Conservation (phyloP, 805 yeast species). For the Yarrowia bubula region DNA sequence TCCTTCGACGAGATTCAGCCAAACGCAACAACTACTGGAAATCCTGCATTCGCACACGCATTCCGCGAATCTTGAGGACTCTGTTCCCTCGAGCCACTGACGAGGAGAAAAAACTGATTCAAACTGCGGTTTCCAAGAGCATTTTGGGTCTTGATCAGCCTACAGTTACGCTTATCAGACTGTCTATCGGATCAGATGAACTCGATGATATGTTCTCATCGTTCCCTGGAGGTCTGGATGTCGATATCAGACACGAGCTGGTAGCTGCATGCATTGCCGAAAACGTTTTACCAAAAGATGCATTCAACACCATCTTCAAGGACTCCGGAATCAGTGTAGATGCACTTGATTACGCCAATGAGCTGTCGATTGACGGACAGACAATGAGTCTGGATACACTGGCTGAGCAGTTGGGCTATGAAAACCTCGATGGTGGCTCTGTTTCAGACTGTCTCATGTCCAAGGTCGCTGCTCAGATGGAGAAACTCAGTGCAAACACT, state of each 20-base stretch:
- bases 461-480: constrained; percentile 50
- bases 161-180: constrained; percentile 40
- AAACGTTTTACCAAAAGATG: constrained; percentile 34
- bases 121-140: constrained; percentile 37
- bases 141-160: constrained; percentile 41
- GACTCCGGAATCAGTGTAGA: constrained; percentile 14
- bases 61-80: constrained; percentile 47
- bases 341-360: not conserved
- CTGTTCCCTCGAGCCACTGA: constrained; percentile 31
- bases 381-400: constrained; percentile 39
- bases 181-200: constrained; percentile 41
- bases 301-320: not conserved
- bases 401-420: constrained; percentile 33
- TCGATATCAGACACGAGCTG: constrained; percentile 52
- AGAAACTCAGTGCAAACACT: constrained; percentile 47
- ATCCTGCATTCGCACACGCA: constrained; percentile 46
- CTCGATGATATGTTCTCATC: constrained; percentile 54
- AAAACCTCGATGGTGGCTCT: constrained; percentile 50
- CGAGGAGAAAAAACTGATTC: not conserved
- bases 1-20: constrained; percentile 40
- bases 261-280: constrained; percentile 46
- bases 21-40: constrained; percentile 46
- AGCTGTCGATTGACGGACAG: constrained; percentile 2
- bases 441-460: constrained; percentile 54
- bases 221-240: constrained; percentile 45